Base-by-base conservation (phyloP, 2,329 filamentous ascomycete species). In the Fusarium avenaceum region DNA sequence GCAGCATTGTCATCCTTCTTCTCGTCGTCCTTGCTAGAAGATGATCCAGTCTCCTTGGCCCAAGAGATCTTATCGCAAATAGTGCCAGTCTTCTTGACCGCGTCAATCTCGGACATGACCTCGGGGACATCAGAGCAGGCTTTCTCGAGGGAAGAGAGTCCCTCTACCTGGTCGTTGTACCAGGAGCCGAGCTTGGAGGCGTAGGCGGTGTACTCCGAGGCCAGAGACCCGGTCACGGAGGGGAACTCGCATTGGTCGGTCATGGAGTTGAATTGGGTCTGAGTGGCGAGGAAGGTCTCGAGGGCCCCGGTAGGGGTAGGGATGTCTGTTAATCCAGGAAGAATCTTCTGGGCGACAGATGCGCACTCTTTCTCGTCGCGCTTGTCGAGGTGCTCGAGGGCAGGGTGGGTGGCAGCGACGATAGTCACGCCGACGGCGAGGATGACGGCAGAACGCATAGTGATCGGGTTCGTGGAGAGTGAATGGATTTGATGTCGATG, bases 71-170 rank as follows among this genome's bases (percentile, higher is more conserved):
- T 46, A 24, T 46, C 49, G 40, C 71, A 73, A 6, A 57, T 7
- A 17, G 65, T 44, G 10, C 45, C 48, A 20, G 20, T 8, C 4
- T 22, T 35, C 19, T 52, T 57, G 1, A 63, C 11, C 8, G 33
- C 30, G 1, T 42, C 66, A 8, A 73, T n/a, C 9, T 47, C 14
- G 15, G 45, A 57, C 19, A 46, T 60, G 17, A 74, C 28, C 49
- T 61, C 72, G 20, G 74, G 73, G 11, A 76, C 73, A n/a, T 77
- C 75, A 53, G 64, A 74, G 56, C 75, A 77, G 10, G 74, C 75
- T 1, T 69, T 55, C 32, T 72, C 26, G 7, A 77, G 45, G 38
- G 64, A 64, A 6, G 61, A 63, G 19, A 75, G 33, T 1, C 63
- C 70, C 4, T 52, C 59, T 28, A 45, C 57, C 24, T 74, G 60